These are phyloP conservation scores for Thelonectria discophora DNA, from an alignment of 2,329 filamentous ascomycete genomes.

Conservation along the genomic window DNA sequence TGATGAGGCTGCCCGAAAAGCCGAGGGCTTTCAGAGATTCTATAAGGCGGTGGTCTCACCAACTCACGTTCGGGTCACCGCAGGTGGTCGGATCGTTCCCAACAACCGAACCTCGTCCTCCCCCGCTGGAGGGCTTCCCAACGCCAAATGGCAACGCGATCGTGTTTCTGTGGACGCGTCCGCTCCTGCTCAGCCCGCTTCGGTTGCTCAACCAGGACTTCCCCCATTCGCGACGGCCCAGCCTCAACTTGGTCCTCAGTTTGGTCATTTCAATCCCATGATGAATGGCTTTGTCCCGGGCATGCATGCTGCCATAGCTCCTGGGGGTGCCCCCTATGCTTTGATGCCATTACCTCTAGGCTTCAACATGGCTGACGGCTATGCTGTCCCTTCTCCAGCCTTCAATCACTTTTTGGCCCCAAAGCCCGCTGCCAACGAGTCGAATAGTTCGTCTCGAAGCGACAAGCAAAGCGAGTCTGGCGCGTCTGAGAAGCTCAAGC, in stretches of 20 bases:
- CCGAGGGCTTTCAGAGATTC: constrained; percentile 73
- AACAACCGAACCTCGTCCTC: constrained; percentile 66
- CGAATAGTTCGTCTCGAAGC: constrained; percentile 33
- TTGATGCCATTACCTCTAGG: constrained; percentile 55
- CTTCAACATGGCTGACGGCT: constrained; percentile 44
- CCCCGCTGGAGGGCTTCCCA: constrained; percentile 47
- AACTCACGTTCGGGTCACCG: constrained; percentile 72
- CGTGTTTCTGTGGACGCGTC: constrained; percentile 39
- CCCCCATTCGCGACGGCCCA: constrained; percentile 41
- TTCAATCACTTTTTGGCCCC: constrained; percentile 35
- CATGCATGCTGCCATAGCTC: constrained; percentile 44
- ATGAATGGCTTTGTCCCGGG: constrained; percentile 45
- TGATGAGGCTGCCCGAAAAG: constrained; percentile 63
- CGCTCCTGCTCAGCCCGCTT: constrained; percentile 30
- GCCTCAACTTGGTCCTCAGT: constrained; percentile 36
- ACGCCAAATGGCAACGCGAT: constrained; percentile 59
- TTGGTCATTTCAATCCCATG: constrained; percentile 44
- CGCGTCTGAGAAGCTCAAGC: constrained; percentile 44
- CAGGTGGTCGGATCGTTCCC: constrained; percentile 72
- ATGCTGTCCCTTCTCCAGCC: constrained; percentile 40
- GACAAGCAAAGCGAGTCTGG: constrained; percentile 46
- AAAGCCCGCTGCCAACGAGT: constrained; percentile 33
- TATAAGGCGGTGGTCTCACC: constrained; percentile 75
- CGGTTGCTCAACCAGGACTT: constrained; percentile 35
- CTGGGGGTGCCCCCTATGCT: constrained; percentile 46